phyloP scores from a whole-genome alignment of 1,139 yeast genomes.

The Hyphopichia burtonii region DNA sequence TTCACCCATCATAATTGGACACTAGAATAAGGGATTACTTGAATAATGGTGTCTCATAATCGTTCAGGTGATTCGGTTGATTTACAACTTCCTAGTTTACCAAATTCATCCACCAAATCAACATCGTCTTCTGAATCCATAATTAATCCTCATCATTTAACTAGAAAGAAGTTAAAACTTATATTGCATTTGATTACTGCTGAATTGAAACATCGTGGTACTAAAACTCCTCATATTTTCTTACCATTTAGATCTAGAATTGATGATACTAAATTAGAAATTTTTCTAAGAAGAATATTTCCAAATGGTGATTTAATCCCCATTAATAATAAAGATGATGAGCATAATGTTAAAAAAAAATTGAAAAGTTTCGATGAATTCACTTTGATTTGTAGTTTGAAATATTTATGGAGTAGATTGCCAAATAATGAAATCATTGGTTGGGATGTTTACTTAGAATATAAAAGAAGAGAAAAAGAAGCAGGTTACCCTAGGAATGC shows the following conservation, averaged over 20 bases:
- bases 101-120: slow-evolving; percentile 2
- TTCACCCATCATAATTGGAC: too few species aligned
- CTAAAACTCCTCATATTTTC: slow-evolving; percentile 61
- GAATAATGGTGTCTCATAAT: background rate
- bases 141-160: slow-evolving; percentile 38
- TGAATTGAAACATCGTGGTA: slow-evolving; percentile 56
- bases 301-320: slow-evolving; percentile 50
- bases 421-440: slow-evolving; percentile 82
- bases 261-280: slow-evolving; percentile 54
- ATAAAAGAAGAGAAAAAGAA: slow-evolving; percentile 62
- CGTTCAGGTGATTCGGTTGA: slow-evolving; percentile 6
- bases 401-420: slow-evolving; percentile 83
- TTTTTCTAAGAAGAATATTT: slow-evolving; percentile 51
- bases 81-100: slow-evolving; percentile 17
- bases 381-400: slow-evolving; percentile 70
- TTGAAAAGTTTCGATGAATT: slow-evolving; percentile 56
- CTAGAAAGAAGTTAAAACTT: slow-evolving; percentile 61
- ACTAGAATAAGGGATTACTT: too few species aligned
- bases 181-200: slow-evolving; percentile 67
- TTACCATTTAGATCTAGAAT: slow-evolving; percentile 70
- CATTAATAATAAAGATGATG: slow-evolving; percentile 19
- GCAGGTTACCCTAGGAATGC: slow-evolving; percentile 69
- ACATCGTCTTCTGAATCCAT: slow-evolving; percentile 1
- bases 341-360: slow-evolving; percentile 30
- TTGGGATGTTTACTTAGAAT: slow-evolving; percentile 79